These are phyloP conservation scores for Candida lessepsii DNA, from an alignment of 805 yeast species.

Conservation along the genomic window DNA sequence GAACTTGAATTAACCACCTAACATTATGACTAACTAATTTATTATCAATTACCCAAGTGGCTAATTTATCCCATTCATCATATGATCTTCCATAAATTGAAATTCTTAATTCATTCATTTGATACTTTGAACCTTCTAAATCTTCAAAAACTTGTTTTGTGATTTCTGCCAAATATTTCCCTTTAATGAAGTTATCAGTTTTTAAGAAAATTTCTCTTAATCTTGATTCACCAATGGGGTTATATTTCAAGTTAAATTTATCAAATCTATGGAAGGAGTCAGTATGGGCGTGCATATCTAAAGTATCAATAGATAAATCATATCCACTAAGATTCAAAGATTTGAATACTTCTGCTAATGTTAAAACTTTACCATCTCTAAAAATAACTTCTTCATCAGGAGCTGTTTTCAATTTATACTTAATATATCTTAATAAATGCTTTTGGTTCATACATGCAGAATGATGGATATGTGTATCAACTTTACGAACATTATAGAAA, in stretches of 20 bases:
- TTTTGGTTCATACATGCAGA: constrained; percentile 99
- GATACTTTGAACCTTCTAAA: constrained; percentile 92
- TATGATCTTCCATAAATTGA: constrained; percentile 88
- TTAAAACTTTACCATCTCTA: constrained; percentile 87
- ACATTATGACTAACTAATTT: constrained; percentile 89
- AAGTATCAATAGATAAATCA: constrained; percentile 91
- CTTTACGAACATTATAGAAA: constrained; percentile 93
- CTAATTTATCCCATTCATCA: constrained; percentile 94
- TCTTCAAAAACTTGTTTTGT: constrained; percentile 93
- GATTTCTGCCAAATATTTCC: constrained; percentile 87
- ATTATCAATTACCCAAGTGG: constrained; percentile 93
- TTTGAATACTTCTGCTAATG: constrained; percentile 86
- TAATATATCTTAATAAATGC: constrained; percentile 89
- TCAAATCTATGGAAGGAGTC: constrained; percentile 98
- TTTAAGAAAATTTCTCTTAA: constrained; percentile 92
- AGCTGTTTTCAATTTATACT: constrained; percentile 83
- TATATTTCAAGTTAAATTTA: constrained; percentile 93
- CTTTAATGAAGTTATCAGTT: constrained; percentile 90
- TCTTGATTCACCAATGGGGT: constrained; percentile 98
- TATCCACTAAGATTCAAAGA: constrained; percentile 90
- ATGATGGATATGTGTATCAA: constrained; percentile 98
- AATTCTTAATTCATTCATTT: constrained; percentile 95
- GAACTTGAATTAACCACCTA: constrained; percentile 95
- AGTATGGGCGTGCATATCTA: constrained; percentile 99
- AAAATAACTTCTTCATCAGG: constrained; percentile 89